Conservation (phyloP, 192 early-diverging fungal genomes). For the Coemansia sp. region DNA sequence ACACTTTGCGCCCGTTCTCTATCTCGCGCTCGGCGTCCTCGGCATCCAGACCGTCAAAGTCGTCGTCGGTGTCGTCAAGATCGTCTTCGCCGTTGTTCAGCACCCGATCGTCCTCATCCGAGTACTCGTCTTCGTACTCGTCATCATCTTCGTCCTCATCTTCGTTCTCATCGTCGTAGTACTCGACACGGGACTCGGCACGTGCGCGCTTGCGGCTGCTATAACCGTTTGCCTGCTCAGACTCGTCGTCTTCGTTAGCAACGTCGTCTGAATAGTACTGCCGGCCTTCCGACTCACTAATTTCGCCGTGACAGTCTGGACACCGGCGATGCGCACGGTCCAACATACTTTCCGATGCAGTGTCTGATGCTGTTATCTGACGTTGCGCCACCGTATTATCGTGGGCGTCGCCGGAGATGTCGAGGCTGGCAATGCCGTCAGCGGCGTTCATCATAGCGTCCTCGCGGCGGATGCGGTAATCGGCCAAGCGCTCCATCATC, state of each 20-base stretch:
- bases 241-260: constrained; percentile 8
- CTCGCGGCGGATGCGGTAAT: constrained; percentile 80
- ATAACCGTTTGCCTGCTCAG: constrained; percentile 1
- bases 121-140: constrained; percentile 1
- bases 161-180: constrained; percentile 12
- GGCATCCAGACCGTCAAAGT: constrained; percentile 65
- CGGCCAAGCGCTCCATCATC: constrained; percentile 93
- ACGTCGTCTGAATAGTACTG: constrained; percentile 22
- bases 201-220: constrained; percentile 27
- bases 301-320: constrained; percentile 50
- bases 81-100: constrained; percentile 63
- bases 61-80: constrained; percentile 65
- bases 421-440: constrained; percentile 33
- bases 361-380: too few relatives aligned
- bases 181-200: constrained; percentile 15
- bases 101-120: constrained; percentile 28
- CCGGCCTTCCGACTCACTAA: constrained; percentile 34
- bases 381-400: constrained; percentile 29
- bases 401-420: constrained; percentile 43
- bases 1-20: constrained; percentile 90
- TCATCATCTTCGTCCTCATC: constrained; percentile 11
- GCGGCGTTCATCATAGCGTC: constrained; percentile 54
- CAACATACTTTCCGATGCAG: constrained; percentile 14
- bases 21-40: constrained; percentile 76
- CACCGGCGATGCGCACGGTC: constrained; percentile 20